phyloP scores from a whole-genome alignment of 2,329 filamentous ascomycete genomes.

The Pyrenochaeta sp. region DNA sequence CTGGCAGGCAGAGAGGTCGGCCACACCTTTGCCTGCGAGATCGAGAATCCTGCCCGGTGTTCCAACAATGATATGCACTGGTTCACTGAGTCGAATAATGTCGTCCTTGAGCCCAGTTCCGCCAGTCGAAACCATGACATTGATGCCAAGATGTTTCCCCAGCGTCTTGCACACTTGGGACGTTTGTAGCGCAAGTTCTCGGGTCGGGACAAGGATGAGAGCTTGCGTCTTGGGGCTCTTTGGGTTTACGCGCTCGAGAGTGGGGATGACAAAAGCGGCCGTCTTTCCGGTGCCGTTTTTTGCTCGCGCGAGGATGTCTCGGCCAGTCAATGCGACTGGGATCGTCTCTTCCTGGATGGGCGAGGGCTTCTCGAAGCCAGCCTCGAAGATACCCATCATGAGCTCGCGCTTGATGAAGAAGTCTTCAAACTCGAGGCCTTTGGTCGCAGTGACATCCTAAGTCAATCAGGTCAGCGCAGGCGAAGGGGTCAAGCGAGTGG shows the following conservation, averaged over 20 bases:
- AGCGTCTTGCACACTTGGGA: slow-evolving; percentile 99
- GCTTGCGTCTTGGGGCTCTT: slow-evolving; percentile 97
- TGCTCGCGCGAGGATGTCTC: slow-evolving; percentile 93
- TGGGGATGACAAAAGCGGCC: slow-evolving; percentile 95
- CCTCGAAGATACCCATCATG: slow-evolving; percentile 99
- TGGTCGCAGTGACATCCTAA: slow-evolving; percentile 97
- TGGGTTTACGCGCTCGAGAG: slow-evolving; percentile 93
- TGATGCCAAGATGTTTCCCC: slow-evolving; percentile 95
- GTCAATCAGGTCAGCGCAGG: slow-evolving; percentile 14
- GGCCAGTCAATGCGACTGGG: slow-evolving; percentile 91
- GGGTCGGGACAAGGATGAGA: slow-evolving; percentile 92
- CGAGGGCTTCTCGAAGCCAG: slow-evolving; percentile 97
- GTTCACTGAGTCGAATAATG: slow-evolving; percentile 91
- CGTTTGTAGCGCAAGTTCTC: slow-evolving; percentile 96
- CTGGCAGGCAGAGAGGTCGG: slow-evolving; percentile 92
- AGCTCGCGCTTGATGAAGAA: slow-evolving; percentile 94
- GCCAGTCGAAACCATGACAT: slow-evolving; percentile 99
- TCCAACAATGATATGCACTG: slow-evolving; percentile 97
- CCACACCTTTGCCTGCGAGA: slow-evolving; percentile 93
- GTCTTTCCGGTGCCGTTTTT: slow-evolving; percentile 99
- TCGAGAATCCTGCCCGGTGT: slow-evolving; percentile 97
- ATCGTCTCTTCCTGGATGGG: slow-evolving; percentile 99
- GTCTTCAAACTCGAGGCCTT: slow-evolving; percentile 96
- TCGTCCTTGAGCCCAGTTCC: slow-evolving; percentile 95
- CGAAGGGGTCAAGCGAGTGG: neutral